Evolutionary conservation across 108 stramenopile species (phyloP).

Genomic region (Fistulifera pelliculosa): DNA sequence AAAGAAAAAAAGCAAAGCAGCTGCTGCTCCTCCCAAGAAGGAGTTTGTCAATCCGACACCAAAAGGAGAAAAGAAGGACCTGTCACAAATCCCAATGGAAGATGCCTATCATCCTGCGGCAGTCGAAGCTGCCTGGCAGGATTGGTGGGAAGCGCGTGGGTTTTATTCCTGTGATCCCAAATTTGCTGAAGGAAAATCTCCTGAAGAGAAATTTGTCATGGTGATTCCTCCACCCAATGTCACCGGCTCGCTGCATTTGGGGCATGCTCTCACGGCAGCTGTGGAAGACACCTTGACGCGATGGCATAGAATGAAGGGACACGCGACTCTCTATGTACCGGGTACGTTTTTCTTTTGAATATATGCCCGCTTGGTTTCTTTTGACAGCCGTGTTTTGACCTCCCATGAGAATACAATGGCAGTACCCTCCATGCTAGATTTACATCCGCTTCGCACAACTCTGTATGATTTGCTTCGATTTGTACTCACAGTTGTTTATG

Average conservation of each 20-base stretch:
- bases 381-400: no score
- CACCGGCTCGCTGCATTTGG: constrained; percentile 95
- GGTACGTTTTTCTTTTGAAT: constrained; percentile 26
- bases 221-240: constrained; percentile 99
- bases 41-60: constrained; percentile 79
- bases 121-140: constrained; percentile 98
- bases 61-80: constrained; percentile 81
- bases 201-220: constrained; percentile 95
- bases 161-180: constrained; percentile 86
- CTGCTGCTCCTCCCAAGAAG: constrained; percentile 21
- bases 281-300: constrained; percentile 96
- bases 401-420: no score
- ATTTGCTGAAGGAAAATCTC: constrained; percentile 41
- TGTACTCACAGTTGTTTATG: constrained; percentile 4
- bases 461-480: not conserved
- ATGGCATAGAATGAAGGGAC: constrained; percentile 98
- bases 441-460: constrained; percentile 18
- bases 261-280: constrained; percentile 97
- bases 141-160: constrained; percentile 95
- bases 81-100: constrained; percentile 69
- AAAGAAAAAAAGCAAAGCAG: constrained; percentile 39
- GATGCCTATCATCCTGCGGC: constrained; percentile 89
- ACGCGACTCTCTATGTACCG: constrained; percentile 96
- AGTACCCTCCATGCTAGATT: constrained; percentile 18
- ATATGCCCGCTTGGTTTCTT: no score